Conservation (phyloP, 2,329 filamentous ascomycete genomes). For the Zarea fungicola region DNA sequence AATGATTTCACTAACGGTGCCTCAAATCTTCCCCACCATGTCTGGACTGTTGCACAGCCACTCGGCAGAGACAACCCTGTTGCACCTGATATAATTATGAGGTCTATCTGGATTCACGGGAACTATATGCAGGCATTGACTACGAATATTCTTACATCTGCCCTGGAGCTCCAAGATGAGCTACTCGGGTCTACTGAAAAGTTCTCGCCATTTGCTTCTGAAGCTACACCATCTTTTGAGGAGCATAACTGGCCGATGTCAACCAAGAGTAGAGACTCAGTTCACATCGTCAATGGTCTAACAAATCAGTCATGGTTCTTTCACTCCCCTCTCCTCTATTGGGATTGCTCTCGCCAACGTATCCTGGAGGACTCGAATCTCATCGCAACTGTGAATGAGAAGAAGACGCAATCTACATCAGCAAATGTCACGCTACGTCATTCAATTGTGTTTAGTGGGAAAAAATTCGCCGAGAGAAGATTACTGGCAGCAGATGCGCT, state of each 20-base stretch:
- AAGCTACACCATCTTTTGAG: slow-evolving; percentile 22
- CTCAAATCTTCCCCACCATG: slow-evolving; percentile 70
- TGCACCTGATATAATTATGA: slow-evolving; percentile 70
- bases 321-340: slow-evolving; percentile 78
- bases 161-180: slow-evolving; percentile 64
- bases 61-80: slow-evolving; percentile 46
- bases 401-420: slow-evolving; percentile 55
- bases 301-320: slow-evolving; percentile 68
- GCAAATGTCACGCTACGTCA: slow-evolving; percentile 71
- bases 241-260: slow-evolving; percentile 34
- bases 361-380: slow-evolving; percentile 59
- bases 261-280: slow-evolving; percentile 44
- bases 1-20: slow-evolving; percentile 66
- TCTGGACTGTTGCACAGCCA: slow-evolving; percentile 71
- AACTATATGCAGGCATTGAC: slow-evolving; percentile 74
- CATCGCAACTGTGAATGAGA: slow-evolving; percentile 63
- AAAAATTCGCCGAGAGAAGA: slow-evolving; percentile 62
- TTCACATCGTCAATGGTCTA: slow-evolving; percentile 55
- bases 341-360: slow-evolving; percentile 59
- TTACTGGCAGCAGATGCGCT: slow-evolving; percentile 70
- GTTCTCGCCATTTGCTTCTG: slow-evolving; percentile 44
- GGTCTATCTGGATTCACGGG: slow-evolving; percentile 76
- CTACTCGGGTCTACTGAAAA: slow-evolving; percentile 57
- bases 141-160: slow-evolving; percentile 57
- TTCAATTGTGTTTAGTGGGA: slow-evolving; percentile 78